phyloP scores from a whole-genome alignment of 495 filamentous ascomycete genomes.

The Neurospora tetrasperma region DNA sequence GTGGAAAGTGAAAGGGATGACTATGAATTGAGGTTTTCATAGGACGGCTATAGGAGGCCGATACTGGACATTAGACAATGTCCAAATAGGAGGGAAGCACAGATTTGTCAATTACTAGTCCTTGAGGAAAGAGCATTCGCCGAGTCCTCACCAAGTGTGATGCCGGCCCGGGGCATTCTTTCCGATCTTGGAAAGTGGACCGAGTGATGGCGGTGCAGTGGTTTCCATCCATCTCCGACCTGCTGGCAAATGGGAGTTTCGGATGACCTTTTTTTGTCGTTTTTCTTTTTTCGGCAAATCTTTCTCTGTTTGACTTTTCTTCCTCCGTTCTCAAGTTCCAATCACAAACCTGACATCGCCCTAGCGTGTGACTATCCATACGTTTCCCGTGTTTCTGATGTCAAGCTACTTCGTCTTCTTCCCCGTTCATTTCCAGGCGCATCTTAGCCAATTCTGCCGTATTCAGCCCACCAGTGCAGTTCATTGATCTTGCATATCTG shows the following conservation, averaged over 20 bases:
- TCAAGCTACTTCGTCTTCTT: neutral
- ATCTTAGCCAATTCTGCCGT: neutral
- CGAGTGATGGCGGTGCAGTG: neutral
- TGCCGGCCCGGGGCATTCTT: neutral
- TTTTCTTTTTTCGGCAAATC: neutral
- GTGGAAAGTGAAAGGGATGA: neutral
- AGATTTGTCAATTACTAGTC: neutral
- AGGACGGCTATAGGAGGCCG: neutral
- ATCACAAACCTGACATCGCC: neutral
- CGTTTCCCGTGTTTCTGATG: neutral
- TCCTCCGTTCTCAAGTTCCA: neutral
- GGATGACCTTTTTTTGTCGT: neutral
- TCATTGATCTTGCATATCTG: neutral
- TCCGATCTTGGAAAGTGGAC: neutral
- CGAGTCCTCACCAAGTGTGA: neutral
- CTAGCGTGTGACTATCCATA: neutral
- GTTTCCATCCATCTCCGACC: neutral
- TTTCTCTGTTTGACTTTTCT: neutral
- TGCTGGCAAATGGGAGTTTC: neutral
- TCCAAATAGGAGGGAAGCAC: neutral
- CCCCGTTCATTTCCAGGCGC: neutral
- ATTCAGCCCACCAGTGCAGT: neutral
- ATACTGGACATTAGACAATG: neutral
- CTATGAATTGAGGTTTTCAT: neutral
- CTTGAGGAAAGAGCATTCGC: neutral